A percentile compares a stretch with the other conserved stretches of the same genome.
Conservation (phyloP, 1,284 basidiomycete genomes). For the Rhodotorula mucilaginosa region DNA sequence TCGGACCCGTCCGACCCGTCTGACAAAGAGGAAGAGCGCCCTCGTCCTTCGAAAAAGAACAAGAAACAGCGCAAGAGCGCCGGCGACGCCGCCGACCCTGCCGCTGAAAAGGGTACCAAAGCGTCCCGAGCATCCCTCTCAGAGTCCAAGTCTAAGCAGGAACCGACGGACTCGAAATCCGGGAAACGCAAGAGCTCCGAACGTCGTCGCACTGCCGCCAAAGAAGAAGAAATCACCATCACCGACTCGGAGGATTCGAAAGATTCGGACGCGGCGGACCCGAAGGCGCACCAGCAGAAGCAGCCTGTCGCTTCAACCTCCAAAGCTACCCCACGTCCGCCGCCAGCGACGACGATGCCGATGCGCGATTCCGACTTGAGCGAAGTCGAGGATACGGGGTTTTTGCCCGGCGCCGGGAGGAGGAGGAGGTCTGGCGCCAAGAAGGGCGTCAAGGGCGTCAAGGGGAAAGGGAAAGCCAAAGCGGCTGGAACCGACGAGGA, state of each 20-base stretch:
- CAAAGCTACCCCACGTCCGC: not conserved
- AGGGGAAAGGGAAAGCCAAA: not conserved
- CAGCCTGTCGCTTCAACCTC: not conserved
- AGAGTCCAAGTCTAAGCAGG: no score
- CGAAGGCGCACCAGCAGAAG: not conserved
- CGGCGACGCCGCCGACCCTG: no score
- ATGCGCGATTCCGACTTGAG: constrained; percentile 5
- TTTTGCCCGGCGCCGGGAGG: not conserved
- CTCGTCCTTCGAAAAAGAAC: no score
- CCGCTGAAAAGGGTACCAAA: no score
- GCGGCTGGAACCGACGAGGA: constrained; percentile 14
- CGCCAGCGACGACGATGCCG: not conserved
- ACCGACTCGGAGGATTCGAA: not conserved
- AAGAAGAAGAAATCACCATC: not conserved
- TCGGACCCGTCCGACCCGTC: no score
- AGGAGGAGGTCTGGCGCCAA: not conserved
- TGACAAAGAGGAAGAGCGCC: not conserved
- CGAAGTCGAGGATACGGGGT: not conserved
- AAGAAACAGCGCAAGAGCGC: no score
- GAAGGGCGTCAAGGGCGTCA: not conserved
- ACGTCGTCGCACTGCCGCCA: not conserved
- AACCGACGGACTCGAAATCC: no score
- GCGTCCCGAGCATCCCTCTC: no score
- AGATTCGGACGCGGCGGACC: not conserved
- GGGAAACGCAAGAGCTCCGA: not conserved